A percentile compares a stretch with the other conserved stretches of the same genome.
phyloP scores from a whole-genome alignment of 192 early-diverging fungal genomes.

The Dissophora ornata region DNA sequence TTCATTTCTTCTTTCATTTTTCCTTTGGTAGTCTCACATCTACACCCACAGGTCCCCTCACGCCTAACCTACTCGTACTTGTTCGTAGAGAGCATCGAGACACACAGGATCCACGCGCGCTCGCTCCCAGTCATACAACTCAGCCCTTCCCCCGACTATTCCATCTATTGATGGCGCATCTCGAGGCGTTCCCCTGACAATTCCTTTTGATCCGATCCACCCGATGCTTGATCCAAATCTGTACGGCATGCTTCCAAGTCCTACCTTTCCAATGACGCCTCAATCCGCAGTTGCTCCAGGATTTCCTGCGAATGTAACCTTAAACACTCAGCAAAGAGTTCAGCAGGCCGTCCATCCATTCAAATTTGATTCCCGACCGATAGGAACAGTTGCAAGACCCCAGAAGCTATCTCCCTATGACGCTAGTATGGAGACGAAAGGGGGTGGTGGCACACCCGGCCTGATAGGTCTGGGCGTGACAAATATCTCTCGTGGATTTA shows the following conservation, averaged over 20 bases:
- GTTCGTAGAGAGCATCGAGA: slow-evolving; percentile 21
- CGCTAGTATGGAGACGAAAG: neutral
- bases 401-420: neutral
- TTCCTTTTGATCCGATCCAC: slow-evolving; percentile 20
- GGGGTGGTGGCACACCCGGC: neutral
- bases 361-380: slow-evolving; percentile 12
- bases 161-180: slow-evolving; percentile 18
- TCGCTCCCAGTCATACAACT: slow-evolving; percentile 43
- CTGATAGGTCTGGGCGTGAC: slow-evolving; percentile 19
- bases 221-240: slow-evolving; percentile 27
- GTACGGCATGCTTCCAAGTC: slow-evolving; percentile 24
- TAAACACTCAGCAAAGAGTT: neutral
- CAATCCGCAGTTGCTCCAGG: neutral
- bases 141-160: slow-evolving; percentile 17
- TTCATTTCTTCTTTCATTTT: neutral
- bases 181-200: neutral
- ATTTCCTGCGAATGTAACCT: neutral
- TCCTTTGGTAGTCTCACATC: neutral
- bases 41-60: neutral
- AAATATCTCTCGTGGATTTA: slow-evolving; percentile 4
- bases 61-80: neutral
- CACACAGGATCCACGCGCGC: slow-evolving; percentile 21
- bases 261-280: neutral
- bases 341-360: slow-evolving; percentile 15
- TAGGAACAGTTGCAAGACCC: neutral